A percentile compares a stretch with the other conserved stretches of the same genome.
Evolutionary conservation across 306 rosid genomes (phyloP).

Genomic region (Ormosia semicastrata): DNA sequence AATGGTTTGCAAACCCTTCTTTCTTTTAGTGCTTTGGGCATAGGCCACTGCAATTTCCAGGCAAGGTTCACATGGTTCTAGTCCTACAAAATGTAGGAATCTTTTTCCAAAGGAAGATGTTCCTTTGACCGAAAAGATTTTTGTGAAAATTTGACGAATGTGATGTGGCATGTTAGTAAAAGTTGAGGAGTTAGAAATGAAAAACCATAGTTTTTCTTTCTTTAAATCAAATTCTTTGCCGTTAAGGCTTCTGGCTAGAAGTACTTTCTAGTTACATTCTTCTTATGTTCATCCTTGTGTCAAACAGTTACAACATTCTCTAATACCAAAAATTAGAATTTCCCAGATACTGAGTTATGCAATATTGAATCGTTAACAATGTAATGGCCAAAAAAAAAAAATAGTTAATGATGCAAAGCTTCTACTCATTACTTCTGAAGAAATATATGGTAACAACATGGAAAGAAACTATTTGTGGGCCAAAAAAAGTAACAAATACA

Average conservation of each 20-base stretch:
- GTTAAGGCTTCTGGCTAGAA: background rate
- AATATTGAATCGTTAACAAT: background rate
- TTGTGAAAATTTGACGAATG: no score
- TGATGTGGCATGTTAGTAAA: no score
- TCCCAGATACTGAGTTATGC: background rate
- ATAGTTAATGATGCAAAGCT: slow-evolving; percentile 1
- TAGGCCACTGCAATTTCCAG: no score
- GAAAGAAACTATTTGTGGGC: background rate
- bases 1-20: no score
- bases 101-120: no score
- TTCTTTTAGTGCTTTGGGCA: no score
- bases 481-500: background rate
- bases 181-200: background rate
- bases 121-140: no score
- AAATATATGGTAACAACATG: background rate
- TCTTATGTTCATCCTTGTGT: background rate
- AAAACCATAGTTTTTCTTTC: background rate
- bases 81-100: no score
- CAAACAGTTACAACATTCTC: background rate
- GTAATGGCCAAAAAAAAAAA: background rate
- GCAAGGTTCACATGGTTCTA: no score
- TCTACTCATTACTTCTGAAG: background rate
- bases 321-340: slow-evolving; percentile 8
- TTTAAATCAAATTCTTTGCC: background rate
- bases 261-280: background rate